Base-by-base conservation (phyloP, 768 basidiomycete species). In the Chlorophyllum brunneum region DNA sequence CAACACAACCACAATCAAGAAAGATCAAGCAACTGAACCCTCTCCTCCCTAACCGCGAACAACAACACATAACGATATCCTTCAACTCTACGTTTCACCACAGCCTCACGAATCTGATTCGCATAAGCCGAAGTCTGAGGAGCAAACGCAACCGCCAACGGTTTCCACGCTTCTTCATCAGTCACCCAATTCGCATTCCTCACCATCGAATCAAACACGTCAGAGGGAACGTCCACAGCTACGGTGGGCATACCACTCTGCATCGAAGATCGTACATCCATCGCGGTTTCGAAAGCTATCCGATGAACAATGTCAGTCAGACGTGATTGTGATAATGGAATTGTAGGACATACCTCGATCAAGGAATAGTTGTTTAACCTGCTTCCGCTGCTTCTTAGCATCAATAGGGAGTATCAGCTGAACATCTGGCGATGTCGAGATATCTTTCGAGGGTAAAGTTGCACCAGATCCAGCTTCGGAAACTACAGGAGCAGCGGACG, bases 81-180 rank as follows among this genome's bases (percentile, higher is more conserved):
- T 53, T 90, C 88, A 1, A 70, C 67, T 57, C 81, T 86, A 24
- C 78, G 75, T 59, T 80, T 85, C 20, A 70, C 65, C 2, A 81
- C 77, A 1, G 85, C 77, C 30, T 92, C 88, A 18, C 86, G 77
- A 16, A 92, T 67, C 51, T 86, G 84, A 20, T 75, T 63, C 1
- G 84, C 86, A 61, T 90, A 90, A 2, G 77, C 74, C 5, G 77
- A 70, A 46, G 80, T 77, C 39, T 79, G 73, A 23, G 76, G 67
- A 0, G 84, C 81, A 64, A 89, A 85, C 7, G 66, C 64, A 0
- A 74, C 69, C 5, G 74, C 62, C 33, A 90, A 73, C 2, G 70
- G 54, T 65, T 82, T 85, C 87, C 90, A 89, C 0, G 74, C 71
- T 33, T 91, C 87, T 38, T 92, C 90, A 54, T 89, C 87, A 4